These are phyloP conservation scores for Emiliania huxleyi DNA, from an alignment of 78 protist species.

Conservation along the genomic window DNA sequence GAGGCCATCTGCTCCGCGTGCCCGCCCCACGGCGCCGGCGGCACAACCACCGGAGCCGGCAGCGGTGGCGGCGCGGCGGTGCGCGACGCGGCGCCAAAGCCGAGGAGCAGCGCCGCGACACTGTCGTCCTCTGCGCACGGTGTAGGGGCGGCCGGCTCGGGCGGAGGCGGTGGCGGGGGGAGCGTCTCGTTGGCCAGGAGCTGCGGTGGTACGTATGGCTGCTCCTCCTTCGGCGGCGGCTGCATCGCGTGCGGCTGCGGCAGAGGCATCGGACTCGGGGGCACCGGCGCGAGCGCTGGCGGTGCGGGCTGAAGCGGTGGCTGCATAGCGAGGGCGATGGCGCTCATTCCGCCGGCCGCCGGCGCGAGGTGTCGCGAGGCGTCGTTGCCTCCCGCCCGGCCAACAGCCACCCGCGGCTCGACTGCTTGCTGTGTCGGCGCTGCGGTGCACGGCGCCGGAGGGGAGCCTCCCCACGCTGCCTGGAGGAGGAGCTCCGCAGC, in stretches of 20 bases:
- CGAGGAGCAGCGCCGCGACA: slow-evolving; percentile 8
- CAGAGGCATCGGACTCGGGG: too few relatives aligned
- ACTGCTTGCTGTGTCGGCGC: too few relatives aligned
- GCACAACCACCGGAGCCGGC: not conserved
- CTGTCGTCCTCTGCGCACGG: not conserved
- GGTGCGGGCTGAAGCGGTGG: too few relatives aligned
- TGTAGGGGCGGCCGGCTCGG: not conserved
- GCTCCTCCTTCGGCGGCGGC: not conserved
- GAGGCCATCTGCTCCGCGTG: not conserved
- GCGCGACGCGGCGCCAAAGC: slow-evolving; percentile 11
- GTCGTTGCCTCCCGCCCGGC: too few relatives aligned
- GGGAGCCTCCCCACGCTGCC: too few relatives aligned
- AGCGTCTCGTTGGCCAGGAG: not conserved
- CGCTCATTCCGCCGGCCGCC: too few relatives aligned
- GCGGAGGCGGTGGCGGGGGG: not conserved
- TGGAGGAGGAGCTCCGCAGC: too few relatives aligned
- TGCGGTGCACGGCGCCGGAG: too few relatives aligned
- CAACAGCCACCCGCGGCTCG: too few relatives aligned
- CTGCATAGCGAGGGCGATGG: too few relatives aligned
- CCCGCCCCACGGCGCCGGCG: not conserved
- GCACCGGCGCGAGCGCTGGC: too few relatives aligned
- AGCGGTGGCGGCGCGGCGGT: not conserved
- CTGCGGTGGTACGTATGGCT: not conserved
- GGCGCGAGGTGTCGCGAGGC: too few relatives aligned
- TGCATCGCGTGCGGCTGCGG: not conserved